These are phyloP conservation scores for Stereum hirsutum DNA, from an alignment of 1,284 basidiomycete genomes.

Conservation along the genomic window DNA sequence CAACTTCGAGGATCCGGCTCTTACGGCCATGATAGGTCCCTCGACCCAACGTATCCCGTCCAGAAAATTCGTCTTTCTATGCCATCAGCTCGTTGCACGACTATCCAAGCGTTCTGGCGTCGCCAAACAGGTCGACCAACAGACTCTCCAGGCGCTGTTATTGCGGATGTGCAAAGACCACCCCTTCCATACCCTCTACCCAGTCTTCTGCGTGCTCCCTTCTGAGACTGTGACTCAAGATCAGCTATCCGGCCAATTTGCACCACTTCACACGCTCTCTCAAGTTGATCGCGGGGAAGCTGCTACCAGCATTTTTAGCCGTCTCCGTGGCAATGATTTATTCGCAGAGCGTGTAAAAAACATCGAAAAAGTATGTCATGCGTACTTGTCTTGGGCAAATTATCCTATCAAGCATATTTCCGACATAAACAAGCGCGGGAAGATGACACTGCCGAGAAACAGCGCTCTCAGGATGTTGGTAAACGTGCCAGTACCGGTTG, in stretches of 20 bases:
- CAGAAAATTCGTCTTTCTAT: constrained; percentile 83
- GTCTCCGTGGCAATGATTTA: constrained; percentile 35
- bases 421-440: constrained; percentile 11
- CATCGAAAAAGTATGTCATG: constrained; percentile 62
- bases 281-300: constrained; percentile 43
- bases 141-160: constrained; percentile 58
- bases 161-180: constrained; percentile 81
- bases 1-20: constrained; percentile 55
- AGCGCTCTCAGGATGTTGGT: constrained; percentile 38
- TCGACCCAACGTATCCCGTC: constrained; percentile 69
- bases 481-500: constrained; percentile 68
- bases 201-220: constrained; percentile 71
- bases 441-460: constrained; percentile 29
- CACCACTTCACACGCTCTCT: constrained; percentile 5
- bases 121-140: constrained; percentile 40
- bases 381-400: constrained; percentile 79
- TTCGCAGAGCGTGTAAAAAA: constrained; percentile 36
- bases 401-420: constrained; percentile 32
- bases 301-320: constrained; percentile 61
- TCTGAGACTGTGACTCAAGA: constrained; percentile 12
- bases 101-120: constrained; percentile 39
- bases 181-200: constrained; percentile 91
- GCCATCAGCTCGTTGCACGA: constrained; percentile 88
- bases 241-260: no score
- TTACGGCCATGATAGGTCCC: constrained; percentile 42